Evolutionary conservation across 2,329 filamentous ascomycete species (phyloP).

Genomic region (Byssothecium circinans): DNA sequence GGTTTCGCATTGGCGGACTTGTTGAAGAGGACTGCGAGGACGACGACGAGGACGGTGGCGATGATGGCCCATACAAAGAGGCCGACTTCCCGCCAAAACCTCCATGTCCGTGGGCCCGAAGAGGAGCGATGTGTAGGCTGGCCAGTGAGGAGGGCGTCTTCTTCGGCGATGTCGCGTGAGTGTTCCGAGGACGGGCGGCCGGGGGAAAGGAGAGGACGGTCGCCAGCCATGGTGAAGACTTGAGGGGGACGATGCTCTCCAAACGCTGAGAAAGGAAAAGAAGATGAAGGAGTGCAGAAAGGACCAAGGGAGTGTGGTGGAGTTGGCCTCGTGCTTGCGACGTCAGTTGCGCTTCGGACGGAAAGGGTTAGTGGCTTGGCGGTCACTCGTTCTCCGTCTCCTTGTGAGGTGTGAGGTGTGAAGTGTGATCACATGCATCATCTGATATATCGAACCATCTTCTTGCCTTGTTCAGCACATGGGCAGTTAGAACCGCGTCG

Average conservation of each 20-base stretch:
- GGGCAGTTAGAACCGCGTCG: too few species aligned
- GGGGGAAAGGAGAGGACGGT: conserved; percentile 56
- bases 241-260: neutral
- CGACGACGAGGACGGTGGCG: conserved; percentile 75
- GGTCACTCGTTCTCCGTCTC: too few species aligned
- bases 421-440: too few species aligned
- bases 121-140: conserved; percentile 42
- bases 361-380: too few species aligned
- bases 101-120: conserved; percentile 47
- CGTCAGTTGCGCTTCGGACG: too few species aligned
- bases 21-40: conserved; percentile 81
- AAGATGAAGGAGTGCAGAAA: neutral
- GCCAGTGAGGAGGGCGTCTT: conserved; percentile 64
- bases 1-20: conserved; percentile 46
- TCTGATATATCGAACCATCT: too few species aligned
- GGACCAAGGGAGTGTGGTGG: neutral
- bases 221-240: conserved; percentile 40
- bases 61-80: conserved; percentile 82
- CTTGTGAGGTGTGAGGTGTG: too few species aligned
- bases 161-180: conserved; percentile 60
- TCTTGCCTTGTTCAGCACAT: too few species aligned
- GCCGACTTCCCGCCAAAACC: conserved; percentile 71
- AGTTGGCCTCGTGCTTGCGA: too few species aligned
- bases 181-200: conserved; percentile 59
- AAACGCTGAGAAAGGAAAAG: too few species aligned